Evolutionary conservation across 257 asterid genomes (phyloP), one percentile per base, ranked within the genome.

Genomic region (Cordia subcordata): DNA sequence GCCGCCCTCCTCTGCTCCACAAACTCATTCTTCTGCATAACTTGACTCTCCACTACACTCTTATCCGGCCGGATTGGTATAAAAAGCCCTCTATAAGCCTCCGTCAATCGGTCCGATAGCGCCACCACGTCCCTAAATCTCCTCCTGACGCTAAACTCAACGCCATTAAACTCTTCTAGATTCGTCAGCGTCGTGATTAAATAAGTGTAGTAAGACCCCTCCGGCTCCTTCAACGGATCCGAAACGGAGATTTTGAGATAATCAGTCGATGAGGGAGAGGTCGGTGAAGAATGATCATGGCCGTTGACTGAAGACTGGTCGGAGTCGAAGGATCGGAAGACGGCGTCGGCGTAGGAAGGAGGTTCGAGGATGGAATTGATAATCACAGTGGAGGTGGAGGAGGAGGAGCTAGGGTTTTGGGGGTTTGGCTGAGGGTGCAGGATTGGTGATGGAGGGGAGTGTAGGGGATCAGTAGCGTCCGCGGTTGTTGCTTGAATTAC

Each of bases 341-440:
- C 84, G 14, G 96, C 99, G 55, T 92, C 99, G 5, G 96, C 96
- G 35, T 92, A 92, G n/a, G 99, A 92, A n/a, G 99, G 99, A 50
- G 99, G 99, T 56, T 92, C 99, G 58, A 92, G 88, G 68, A 92
- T 74, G 67, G 93, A 72, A 59, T 84, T 78, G 51, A 84, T 50
- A 27, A 50, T 50, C 4, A 20, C 47, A 11, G 47, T 11, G 44
- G 44, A 81, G n/a, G n/a, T n/a, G n/a, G n/a, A n/a, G 63, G 95
- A 67, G 64, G 67, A 69, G 18, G 66, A 72, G 74, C 57, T 77
- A 49, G 86, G 83, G 76, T 62, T 77, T 49, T 20, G 60, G 14
- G 57, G 12, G 11, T 38, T 50, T 17, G 68, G 49, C 1, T 63
- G 70, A 56, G 85, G 62, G 67, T 46, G 77, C 51, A 19, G 47